Percentiles rank a stretch among this genome's conserved stretches.
Evolutionary conservation across 2,329 filamentous ascomycete species (phyloP).

Genomic region (Ascocoryne sarcoides): DNA sequence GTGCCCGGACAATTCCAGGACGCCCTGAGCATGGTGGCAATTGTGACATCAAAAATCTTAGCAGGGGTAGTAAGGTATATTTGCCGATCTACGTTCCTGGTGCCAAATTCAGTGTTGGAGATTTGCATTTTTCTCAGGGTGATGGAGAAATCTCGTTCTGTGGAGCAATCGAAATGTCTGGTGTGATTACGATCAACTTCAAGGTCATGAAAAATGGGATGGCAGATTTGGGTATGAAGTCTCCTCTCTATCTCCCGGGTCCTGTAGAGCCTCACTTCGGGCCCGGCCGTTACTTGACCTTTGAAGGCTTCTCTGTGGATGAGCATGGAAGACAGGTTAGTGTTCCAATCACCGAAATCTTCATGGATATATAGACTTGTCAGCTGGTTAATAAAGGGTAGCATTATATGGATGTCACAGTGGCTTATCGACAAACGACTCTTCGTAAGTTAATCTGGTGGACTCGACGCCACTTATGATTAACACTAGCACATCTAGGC

Average conservation of each 20-base stretch:
- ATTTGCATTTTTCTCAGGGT: conserved; percentile 79
- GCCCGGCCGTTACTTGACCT: conserved; percentile 72
- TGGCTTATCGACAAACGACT: conserved; percentile 78
- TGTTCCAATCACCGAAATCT: not conserved
- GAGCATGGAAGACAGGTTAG: conserved; percentile 67
- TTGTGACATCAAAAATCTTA: conserved; percentile 85
- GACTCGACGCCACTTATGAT: not conserved
- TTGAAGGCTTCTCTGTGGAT: conserved; percentile 86
- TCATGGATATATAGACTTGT: no score
- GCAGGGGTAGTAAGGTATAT: conserved; percentile 71
- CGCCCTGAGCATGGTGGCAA: conserved; percentile 56
- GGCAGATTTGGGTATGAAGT: conserved; percentile 65
- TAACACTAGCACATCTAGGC: conserved; percentile 27
- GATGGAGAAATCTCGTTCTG: conserved; percentile 89
- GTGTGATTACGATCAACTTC: conserved; percentile 84
- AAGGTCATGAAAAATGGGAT: conserved; percentile 77
- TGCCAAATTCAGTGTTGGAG: conserved; percentile 84
- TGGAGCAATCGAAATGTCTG: conserved; percentile 90
- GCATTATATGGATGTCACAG: conserved; percentile 76
- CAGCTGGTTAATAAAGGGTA: not conserved
- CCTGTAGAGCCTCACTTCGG: conserved; percentile 85
- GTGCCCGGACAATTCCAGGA: conserved; percentile 77
- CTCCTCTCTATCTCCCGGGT: conserved; percentile 76
- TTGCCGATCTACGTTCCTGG: conserved; percentile 79
- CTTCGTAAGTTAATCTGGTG: conserved; percentile 15